Conservation (phyloP, 306 rosid genomes). For the Arachis stenosperma region DNA sequence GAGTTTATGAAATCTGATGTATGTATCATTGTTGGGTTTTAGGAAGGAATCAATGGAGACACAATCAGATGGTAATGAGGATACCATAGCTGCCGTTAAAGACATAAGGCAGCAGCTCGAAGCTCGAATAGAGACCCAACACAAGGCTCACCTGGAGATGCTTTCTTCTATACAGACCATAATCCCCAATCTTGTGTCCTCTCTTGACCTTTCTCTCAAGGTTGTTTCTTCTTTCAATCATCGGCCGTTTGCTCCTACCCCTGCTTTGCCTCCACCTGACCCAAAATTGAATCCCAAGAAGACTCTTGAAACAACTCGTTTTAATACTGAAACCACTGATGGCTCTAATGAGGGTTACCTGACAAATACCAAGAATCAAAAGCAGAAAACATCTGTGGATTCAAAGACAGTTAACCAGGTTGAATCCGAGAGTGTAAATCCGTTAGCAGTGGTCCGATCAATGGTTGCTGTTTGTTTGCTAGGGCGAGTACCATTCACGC, state of each 20-base stretch:
- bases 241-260: constrained; percentile 83
- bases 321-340: constrained; percentile 34
- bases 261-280: constrained; percentile 65
- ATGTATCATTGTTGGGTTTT: constrained; percentile 10
- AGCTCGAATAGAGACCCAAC: constrained; percentile 72
- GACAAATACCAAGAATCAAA: constrained; percentile 43
- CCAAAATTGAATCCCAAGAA: constrained; percentile 54
- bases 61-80: constrained; percentile 54
- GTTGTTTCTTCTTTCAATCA: constrained; percentile 75
- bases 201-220: constrained; percentile 83
- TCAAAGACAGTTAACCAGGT: constrained; percentile 31
- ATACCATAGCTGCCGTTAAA: constrained; percentile 49
- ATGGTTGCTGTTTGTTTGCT: constrained; percentile 81
- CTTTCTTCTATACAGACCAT: constrained; percentile 67
- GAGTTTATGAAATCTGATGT: constrained; percentile 26
- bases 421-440: constrained; percentile 58
- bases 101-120: constrained; percentile 65
- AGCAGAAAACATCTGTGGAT: constrained; percentile 29
- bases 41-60: constrained; percentile 57
- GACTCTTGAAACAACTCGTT: constrained; percentile 25
- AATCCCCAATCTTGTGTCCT: constrained; percentile 70
- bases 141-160: constrained; percentile 74
- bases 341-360: constrained; percentile 39
- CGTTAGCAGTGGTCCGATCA: constrained; percentile 71
- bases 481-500: constrained; percentile 78